Evolutionary conservation across 1,284 basidiomycete species (phyloP), one percentile per base, ranked within the genome.

Genomic region (Cutaneotrichosporon sp.): DNA sequence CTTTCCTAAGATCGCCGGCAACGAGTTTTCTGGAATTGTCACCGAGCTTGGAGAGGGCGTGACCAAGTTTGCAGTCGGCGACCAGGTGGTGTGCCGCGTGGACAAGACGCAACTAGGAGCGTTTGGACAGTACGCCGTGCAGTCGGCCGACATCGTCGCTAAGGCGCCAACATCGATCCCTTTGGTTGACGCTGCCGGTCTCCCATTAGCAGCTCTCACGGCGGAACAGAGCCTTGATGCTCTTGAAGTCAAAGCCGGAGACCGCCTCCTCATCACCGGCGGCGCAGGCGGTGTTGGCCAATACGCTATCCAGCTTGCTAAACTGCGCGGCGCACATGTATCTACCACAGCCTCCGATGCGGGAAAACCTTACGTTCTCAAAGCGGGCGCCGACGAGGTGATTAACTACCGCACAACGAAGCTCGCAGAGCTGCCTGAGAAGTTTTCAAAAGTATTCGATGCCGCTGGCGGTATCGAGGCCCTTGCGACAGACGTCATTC

Each of bases 251-350:
- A 51, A 48, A 39, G 34, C 49, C 0, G 57, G 55, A 32, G 61
- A 63, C 26, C 47, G 66, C 33, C 54, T 75, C 41, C 61, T 80
- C 24, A 65, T 80, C 31, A 78, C 77, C 64, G 75, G 72, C 17
- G 79, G 77, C 12, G 66, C 77, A 11, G 72, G 75, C 11, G 66
- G 72, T 7, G 77, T 79, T 32, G 79, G 79, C 0, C 64, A 76
- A 27, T 79, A 73, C 60, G 76, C 75, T 5, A 62, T 79, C 32
- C 78, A 80, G 59, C 69, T 80, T 34, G 76, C 76, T 31, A 72
- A 74, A 52, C 49, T 74, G 6, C 61, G 74, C 1, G 79, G 79
- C 14, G 76, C 76, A 61, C 70, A 67, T 32, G 75, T 78, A 34
- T 66, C 75, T 46, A 71, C 78, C 4, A 76, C 76, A 10, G 69